phyloP scores from a whole-genome alignment of 2,329 filamentous ascomycete species.

The Teratosphaeria pseudoeucalypti region DNA sequence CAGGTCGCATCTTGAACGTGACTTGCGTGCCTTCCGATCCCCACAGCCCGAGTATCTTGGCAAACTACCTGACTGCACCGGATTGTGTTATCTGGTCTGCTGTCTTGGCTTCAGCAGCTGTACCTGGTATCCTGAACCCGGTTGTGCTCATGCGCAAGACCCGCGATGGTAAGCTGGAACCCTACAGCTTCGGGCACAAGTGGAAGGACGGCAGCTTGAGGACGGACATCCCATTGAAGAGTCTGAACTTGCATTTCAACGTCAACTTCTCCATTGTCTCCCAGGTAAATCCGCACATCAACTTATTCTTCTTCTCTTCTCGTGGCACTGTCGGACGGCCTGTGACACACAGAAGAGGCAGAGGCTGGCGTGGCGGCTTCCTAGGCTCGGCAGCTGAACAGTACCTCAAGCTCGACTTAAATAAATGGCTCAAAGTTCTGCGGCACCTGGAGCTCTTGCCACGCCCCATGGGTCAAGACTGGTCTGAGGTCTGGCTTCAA shows the following conservation, averaged over 20 bases:
- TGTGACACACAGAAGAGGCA: constrained; percentile 84
- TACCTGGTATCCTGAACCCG: constrained; percentile 90
- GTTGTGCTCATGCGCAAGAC: constrained; percentile 87
- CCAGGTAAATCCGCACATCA: constrained; percentile 92
- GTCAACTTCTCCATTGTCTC: constrained; percentile 91
- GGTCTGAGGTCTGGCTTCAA: constrained; percentile 94
- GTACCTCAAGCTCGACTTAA: constrained; percentile 90
- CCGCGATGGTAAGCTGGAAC: constrained; percentile 62
- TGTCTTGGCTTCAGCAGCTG: constrained; percentile 85
- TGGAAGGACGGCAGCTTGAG: constrained; percentile 96
- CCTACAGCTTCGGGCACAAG: constrained; percentile 96
- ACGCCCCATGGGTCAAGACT: constrained; percentile 84
- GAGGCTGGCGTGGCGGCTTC: constrained; percentile 93
- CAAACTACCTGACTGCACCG: constrained; percentile 88
- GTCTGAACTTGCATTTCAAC: constrained; percentile 93
- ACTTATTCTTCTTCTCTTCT: constrained; percentile 96
- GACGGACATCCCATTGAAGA: constrained; percentile 90
- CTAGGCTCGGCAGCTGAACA: constrained; percentile 86
- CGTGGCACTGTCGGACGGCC: constrained; percentile 84
- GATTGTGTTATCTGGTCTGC: constrained; percentile 99
- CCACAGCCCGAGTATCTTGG: constrained; percentile 81
- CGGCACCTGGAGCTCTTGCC: constrained; percentile 86
- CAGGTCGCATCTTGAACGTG: constrained; percentile 88
- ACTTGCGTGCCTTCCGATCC: constrained; percentile 93
- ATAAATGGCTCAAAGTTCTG: constrained; percentile 94